Conservation (phyloP, 139 green algal species). For the Yamagishiella unicocca region DNA sequence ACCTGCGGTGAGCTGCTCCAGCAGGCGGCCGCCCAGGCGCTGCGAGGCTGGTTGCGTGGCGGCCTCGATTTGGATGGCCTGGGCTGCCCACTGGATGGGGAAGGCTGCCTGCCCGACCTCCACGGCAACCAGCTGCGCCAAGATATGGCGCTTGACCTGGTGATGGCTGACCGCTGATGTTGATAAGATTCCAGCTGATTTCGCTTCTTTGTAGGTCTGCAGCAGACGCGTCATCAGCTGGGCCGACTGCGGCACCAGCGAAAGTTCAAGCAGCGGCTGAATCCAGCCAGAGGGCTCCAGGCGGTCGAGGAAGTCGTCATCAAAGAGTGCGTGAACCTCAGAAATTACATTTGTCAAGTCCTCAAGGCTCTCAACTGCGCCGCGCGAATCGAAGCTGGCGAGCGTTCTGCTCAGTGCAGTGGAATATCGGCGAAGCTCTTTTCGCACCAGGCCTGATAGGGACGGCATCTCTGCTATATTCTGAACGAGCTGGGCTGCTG, state of each 20-base stretch:
- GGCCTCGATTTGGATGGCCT: not conserved
- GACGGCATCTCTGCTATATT: too few species aligned
- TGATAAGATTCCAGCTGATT: not conserved
- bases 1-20: not conserved
- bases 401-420: not conserved
- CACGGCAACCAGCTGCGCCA: not conserved
- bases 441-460: not conserved
- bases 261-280: not conserved
- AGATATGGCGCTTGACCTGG: not conserved
- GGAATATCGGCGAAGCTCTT: slow-evolving; percentile 2
- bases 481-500: too few species aligned
- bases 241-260: not conserved
- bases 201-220: not conserved
- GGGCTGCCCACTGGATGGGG: not conserved
- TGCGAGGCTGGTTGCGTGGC: not conserved
- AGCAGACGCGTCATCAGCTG: not conserved
- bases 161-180: not conserved
- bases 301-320: slow-evolving; percentile 3
- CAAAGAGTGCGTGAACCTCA: not conserved
- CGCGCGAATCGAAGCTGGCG: not conserved
- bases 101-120: slow-evolving; percentile 1
- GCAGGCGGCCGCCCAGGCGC: not conserved
- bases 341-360: not conserved
- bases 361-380: not conserved
- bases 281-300: not conserved